Conservation (phyloP, 345 rosid genomes). For the Eucalyptus sideroxylon region DNA sequence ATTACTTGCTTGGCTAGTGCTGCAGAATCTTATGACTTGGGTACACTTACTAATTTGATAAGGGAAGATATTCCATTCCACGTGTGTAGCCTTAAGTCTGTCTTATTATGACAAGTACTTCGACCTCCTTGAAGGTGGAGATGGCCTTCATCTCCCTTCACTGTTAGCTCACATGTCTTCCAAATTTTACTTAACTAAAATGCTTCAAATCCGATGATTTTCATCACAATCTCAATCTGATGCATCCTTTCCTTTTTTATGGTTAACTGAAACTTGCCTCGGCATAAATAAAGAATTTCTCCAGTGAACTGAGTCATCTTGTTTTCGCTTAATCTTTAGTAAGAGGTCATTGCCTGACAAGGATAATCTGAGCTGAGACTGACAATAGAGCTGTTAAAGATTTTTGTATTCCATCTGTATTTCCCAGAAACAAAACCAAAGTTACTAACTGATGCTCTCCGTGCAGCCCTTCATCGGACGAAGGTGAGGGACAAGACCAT, state of each 20-base stretch:
- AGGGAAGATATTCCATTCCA: background rate
- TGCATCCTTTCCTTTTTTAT: background rate
- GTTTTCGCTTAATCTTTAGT: background rate
- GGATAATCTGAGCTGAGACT: background rate
- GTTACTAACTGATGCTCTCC: background rate
- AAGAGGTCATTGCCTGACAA: background rate
- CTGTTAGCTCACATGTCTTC: background rate
- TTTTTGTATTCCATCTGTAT: background rate
- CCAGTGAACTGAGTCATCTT: background rate
- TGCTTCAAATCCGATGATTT: background rate
- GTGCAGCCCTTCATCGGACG: conserved; percentile 12
- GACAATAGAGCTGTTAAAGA: background rate
- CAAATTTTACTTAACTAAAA: background rate
- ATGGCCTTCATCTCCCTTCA: background rate
- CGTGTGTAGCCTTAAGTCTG: background rate
- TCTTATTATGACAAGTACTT: background rate
- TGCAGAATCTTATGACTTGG: background rate
- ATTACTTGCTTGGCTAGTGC: background rate
- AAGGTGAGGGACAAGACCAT: conserved; percentile 1
- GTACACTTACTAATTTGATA: background rate
- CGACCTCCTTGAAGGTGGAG: background rate
- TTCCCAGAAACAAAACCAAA: background rate
- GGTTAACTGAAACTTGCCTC: background rate
- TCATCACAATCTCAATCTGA: background rate
- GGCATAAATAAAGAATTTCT: background rate